Conservation (phyloP, 2,329 filamentous ascomycete genomes). For the Colletotrichum nymphaeae region DNA sequence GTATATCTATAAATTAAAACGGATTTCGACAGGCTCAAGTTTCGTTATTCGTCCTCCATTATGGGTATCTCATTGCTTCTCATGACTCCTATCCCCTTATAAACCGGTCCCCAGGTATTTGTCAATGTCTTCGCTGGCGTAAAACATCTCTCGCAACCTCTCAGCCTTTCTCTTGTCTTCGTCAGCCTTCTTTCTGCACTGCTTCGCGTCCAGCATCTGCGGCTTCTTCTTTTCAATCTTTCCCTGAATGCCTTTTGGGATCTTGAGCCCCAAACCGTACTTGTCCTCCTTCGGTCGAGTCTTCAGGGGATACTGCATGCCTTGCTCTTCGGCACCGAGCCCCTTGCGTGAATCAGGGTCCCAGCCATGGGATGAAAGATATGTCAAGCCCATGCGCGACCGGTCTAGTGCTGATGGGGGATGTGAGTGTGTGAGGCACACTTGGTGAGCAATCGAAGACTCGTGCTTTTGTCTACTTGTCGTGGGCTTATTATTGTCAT, state of each 20-base stretch:
- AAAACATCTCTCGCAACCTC: slow-evolving; percentile 77
- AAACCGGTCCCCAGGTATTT: slow-evolving; percentile 69
- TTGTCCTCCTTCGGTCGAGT: slow-evolving; percentile 78
- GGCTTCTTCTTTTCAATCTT: slow-evolving; percentile 54
- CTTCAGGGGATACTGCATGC: slow-evolving; percentile 82
- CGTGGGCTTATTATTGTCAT: slow-evolving; percentile 38
- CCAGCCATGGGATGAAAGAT: slow-evolving; percentile 77
- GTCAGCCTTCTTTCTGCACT: slow-evolving; percentile 70
- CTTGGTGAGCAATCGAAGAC: slow-evolving; percentile 76
- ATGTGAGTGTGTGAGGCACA: slow-evolving; percentile 75
- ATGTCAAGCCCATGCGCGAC: slow-evolving; percentile 74
- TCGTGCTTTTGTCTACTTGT: slow-evolving; percentile 58
- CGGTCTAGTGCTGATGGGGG: slow-evolving; percentile 79
- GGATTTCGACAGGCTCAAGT: too few relatives aligned
- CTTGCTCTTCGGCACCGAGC: slow-evolving; percentile 77
- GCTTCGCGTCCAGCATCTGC: slow-evolving; percentile 74
- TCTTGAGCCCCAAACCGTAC: slow-evolving; percentile 74
- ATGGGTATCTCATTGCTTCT: slow-evolving; percentile 14
- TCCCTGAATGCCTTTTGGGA: slow-evolving; percentile 53
- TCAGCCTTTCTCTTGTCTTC: slow-evolving; percentile 73
- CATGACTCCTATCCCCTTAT: not conserved
- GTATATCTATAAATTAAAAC: not conserved
- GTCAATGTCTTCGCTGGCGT: slow-evolving; percentile 79
- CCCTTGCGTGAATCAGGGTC: slow-evolving; percentile 79
- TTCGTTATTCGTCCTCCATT: not conserved